Base-by-base conservation (phyloP, 345 rosid species). In the Sonneratia alba region DNA sequence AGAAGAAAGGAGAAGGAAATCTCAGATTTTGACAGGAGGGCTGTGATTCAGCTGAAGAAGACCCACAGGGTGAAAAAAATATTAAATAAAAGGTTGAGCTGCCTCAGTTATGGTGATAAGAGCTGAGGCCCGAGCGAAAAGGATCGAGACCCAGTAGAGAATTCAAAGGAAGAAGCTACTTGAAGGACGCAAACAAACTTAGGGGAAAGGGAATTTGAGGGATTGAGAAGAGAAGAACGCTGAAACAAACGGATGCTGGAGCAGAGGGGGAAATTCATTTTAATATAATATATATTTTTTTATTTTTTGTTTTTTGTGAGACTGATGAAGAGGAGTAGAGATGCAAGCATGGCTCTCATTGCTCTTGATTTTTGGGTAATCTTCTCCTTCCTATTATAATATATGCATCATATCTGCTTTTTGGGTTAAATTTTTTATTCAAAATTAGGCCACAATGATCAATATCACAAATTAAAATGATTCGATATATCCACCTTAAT, bases 1-100 rank as follows among this genome's bases (percentile, higher is more conserved):
- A 27, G 32, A 45, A n/a, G 48, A 14, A 45, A 27, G 32, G 32
- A 27, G 32, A 27, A 27, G 32, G 32, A 67, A 13, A 68, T 5
- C 43, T 11, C 37, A 68, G 53, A 68, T 68, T 68, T 32, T 48
- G 53, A 68, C 36, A 68, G 53, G 56, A 68, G 36, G 53, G 70
- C 9, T 43, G 55, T 38, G 47, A 45, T 43, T 67, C 27, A 19
- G 49, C 69, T 21, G 27, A 45, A 68, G 55, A 45, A 9, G 55
- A 42, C 16, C 34, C 34, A 38, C 70, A 43, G 36, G 19, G 21
- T 21, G 2, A 45, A 16, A 24, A 27, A 27, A 27, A 27, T 27
- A 27, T 27, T 27, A 27, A 27, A 27, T 27, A 34, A 34, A 11
- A 34, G 65, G 37, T 12, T 62, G 66, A 34, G 66, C 66, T n/a